Percentiles rank a stretch among this genome's conserved stretches.
phyloP scores from a whole-genome alignment of 257 asterid species.

The Lycium ferocissimum region DNA sequence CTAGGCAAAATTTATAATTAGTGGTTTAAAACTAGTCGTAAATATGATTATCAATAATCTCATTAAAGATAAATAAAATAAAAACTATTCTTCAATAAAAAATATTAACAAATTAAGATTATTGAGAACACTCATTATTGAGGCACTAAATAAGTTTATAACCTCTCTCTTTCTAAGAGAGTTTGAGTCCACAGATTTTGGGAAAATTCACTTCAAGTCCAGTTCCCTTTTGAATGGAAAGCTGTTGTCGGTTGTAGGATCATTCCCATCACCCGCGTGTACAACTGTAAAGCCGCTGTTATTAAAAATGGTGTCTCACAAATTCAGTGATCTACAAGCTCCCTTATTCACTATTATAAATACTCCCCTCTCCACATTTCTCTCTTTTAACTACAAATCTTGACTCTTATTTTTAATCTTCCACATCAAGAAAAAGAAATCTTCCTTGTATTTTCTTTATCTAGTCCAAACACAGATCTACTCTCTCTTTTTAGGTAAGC shows the following conservation, averaged over 20 bases:
- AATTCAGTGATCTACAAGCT: neutral
- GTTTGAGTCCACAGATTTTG: neutral
- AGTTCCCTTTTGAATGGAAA: neutral
- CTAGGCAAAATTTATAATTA: too few relatives aligned
- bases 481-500: neutral
- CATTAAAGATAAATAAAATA: too few relatives aligned
- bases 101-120: too few relatives aligned
- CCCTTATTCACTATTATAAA: neutral
- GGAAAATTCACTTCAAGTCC: neutral
- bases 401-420: neutral
- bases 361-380: neutral
- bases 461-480: constrained; percentile 14
- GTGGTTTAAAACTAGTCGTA: too few relatives aligned
- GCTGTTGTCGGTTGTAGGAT: neutral
- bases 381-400: neutral
- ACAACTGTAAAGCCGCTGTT: constrained; percentile 30
- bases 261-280: constrained; percentile 20
- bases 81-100: too few relatives aligned
- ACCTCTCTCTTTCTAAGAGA: too few relatives aligned
- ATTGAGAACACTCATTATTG: too few relatives aligned
- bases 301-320: too few relatives aligned
- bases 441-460: neutral
- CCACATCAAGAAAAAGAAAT: neutral
- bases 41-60: too few relatives aligned
- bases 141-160: too few relatives aligned